A percentile compares a stretch with the other conserved stretches of the same genome.
These are phyloP conservation scores for Phaffia tasmanica DNA, from an alignment of 768 basidiomycete genomes.

Conservation along the genomic window DNA sequence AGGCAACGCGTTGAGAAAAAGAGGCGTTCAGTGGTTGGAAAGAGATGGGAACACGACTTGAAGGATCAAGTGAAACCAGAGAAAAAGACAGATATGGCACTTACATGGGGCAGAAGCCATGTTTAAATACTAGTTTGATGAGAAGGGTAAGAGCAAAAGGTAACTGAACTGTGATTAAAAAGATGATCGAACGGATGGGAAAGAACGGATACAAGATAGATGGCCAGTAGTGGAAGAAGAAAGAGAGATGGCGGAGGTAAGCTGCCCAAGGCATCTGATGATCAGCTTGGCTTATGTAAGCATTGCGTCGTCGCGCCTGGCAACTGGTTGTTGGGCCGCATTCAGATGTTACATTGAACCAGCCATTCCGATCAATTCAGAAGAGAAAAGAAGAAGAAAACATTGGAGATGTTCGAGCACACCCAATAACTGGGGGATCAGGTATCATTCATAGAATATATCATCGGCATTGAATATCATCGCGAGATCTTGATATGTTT, in stretches of 20 bases:
- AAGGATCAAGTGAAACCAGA: not conserved
- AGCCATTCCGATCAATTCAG: too few relatives aligned
- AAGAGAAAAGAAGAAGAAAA: slow-evolving; percentile 2
- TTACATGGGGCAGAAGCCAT: slow-evolving; percentile 19
- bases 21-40: not conserved
- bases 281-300: too few relatives aligned
- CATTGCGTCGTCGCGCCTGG: too few relatives aligned
- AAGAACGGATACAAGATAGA: too few relatives aligned
- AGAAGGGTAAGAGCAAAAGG: not conserved
- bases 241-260: too few relatives aligned
- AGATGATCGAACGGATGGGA: too few relatives aligned
- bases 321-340: too few relatives aligned
- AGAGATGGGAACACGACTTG: not conserved
- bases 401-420: not conserved
- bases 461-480: not conserved
- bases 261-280: too few relatives aligned
- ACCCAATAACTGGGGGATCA: not conserved
- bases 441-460: not conserved
- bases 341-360: too few relatives aligned
- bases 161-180: too few relatives aligned
- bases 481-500: not conserved
- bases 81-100: not conserved
- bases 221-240: too few relatives aligned
- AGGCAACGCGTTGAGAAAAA: not conserved
- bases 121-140: not conserved